A percentile compares a stretch with the other conserved stretches of the same genome.
Conservation (phyloP, 345 rosid species). For the Diplotaxis tenuifolia region DNA sequence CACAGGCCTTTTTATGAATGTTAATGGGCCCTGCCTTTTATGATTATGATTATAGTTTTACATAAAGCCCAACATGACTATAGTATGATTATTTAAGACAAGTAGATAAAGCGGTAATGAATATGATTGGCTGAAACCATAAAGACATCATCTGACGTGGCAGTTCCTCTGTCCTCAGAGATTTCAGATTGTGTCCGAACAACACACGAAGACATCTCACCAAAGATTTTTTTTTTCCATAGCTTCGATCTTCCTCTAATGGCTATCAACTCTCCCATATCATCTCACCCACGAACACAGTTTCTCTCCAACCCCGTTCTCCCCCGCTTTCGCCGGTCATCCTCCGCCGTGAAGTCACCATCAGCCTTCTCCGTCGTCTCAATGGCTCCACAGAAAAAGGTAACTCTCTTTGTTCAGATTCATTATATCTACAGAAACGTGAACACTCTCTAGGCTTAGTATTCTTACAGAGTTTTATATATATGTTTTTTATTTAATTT, state of each 20-base stretch:
- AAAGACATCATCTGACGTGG: constrained; percentile 35
- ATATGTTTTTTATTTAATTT: neutral
- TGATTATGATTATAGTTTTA: neutral
- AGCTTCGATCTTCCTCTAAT: constrained; percentile 38
- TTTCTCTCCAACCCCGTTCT: constrained; percentile 37
- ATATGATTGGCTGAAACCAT: constrained; percentile 32
- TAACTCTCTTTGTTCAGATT: constrained; percentile 3
- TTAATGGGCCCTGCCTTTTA: constrained; percentile 11
- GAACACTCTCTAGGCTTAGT: neutral
- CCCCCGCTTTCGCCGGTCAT: constrained; percentile 25
- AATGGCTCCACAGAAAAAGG: constrained; percentile 89
- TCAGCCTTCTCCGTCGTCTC: constrained; percentile 50
- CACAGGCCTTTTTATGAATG: constrained; percentile 1
- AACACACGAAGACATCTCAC: constrained; percentile 25
- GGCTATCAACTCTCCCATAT: constrained; percentile 56
- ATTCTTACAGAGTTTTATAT: neutral
- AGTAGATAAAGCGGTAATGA: constrained; percentile 32
- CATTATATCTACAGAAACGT: neutral
- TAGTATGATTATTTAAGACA: neutral
- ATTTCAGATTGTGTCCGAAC: constrained; percentile 26
- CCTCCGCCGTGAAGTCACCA: constrained; percentile 36
- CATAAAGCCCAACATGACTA: neutral
- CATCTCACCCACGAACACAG: constrained; percentile 44
- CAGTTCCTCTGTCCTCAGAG: constrained; percentile 35
- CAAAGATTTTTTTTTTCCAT: neutral